Evolutionary conservation across 129 eudicot species (phyloP).

Genomic region (Kitagawia praeruptora): DNA sequence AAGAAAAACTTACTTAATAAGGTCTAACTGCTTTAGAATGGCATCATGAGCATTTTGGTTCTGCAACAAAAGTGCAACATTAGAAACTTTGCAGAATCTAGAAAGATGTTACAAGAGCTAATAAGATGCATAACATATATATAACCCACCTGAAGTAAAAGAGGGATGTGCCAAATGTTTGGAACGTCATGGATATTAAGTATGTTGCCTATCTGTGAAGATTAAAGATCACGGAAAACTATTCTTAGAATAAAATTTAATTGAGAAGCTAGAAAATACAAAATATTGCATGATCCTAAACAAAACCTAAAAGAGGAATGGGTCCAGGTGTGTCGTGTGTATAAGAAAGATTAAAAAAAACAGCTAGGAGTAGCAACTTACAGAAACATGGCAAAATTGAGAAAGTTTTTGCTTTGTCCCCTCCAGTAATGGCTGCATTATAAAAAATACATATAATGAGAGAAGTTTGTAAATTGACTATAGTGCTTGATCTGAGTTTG

Average conservation of each 20-base stretch:
- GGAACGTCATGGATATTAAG: slow-evolving; percentile 96
- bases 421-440: slow-evolving; percentile 85
- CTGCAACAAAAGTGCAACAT: slow-evolving; percentile 28
- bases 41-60: slow-evolving; percentile 91
- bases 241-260: neutral
- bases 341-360: neutral
- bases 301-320: neutral
- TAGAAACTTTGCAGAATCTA: slow-evolving; percentile 3
- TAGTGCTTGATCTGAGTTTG: neutral
- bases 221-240: slow-evolving; percentile 8
- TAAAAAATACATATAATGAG: neutral
- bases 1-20: slow-evolving; percentile 42
- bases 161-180: slow-evolving; percentile 97
- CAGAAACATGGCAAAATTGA: slow-evolving; percentile 95
- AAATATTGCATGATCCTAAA: neutral
- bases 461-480: neutral
- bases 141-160: slow-evolving; percentile 68
- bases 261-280: slow-evolving; percentile 6
- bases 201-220: slow-evolving; percentile 64
- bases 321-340: neutral
- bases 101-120: slow-evolving; percentile 5
- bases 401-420: slow-evolving; percentile 87
- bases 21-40: slow-evolving; percentile 66
- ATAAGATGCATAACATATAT: neutral
- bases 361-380: slow-evolving; percentile 30